Conservation (phyloP, 805 yeast genomes). For the Candida maris region DNA sequence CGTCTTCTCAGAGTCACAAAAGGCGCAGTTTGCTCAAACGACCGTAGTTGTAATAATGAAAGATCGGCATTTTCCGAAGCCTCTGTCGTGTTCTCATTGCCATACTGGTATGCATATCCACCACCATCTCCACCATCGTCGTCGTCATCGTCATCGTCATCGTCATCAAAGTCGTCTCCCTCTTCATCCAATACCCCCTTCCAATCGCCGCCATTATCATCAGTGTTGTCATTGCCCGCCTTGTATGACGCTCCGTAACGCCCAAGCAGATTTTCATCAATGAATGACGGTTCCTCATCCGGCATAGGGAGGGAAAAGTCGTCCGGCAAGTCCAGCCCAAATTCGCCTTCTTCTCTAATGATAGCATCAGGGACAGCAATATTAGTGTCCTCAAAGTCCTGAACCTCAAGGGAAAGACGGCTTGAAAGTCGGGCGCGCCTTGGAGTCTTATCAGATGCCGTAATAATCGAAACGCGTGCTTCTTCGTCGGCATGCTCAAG, state of each 20-base stretch:
- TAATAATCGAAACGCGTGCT: background rate
- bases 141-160: constrained; percentile 10
- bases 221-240: constrained; percentile 2
- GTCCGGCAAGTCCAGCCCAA: constrained; percentile 17
- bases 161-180: constrained; percentile 14
- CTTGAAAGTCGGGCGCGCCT: constrained; percentile 21
- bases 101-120: background rate
- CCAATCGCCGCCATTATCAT: constrained; percentile 7
- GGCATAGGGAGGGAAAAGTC: constrained; percentile 10
- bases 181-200: constrained; percentile 3
- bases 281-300: constrained; percentile 3
- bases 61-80: constrained; percentile 13
- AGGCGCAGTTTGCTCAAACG: constrained; percentile 6
- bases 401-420: constrained; percentile 25
- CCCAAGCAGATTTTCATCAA: constrained; percentile 6
- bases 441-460: constrained; percentile 18
- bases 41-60: constrained; percentile 13
- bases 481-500: background rate
- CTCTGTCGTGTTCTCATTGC: background rate
- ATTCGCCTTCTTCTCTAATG: constrained; percentile 28
- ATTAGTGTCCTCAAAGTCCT: constrained; percentile 27
- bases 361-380: constrained; percentile 35
- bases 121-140: constrained; percentile 3
- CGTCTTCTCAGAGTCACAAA: constrained; percentile 17
- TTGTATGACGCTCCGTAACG: no score